phyloP scores from a whole-genome alignment of 176 grass and related monocot species.

The Lolium multiflorum region DNA sequence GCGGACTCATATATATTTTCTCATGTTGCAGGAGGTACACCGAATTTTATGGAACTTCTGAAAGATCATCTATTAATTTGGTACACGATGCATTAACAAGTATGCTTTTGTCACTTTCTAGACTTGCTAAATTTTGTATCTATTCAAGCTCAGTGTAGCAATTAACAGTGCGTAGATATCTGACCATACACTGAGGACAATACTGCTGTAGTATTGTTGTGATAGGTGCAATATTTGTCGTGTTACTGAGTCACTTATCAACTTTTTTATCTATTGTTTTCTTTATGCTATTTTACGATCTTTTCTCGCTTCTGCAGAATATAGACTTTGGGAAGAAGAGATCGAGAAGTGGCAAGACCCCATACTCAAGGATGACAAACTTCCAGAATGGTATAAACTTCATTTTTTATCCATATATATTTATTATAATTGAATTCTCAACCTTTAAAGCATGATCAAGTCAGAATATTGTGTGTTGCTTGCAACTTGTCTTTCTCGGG shows the following conservation, averaged over 20 bases:
- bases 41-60: constrained; percentile 95
- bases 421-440: not conserved
- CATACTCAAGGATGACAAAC: constrained; percentile 75
- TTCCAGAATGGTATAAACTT: constrained; percentile 84
- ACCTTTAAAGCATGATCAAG: constrained; percentile 9
- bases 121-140: constrained; percentile 21
- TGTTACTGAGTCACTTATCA: not conserved
- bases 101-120: constrained; percentile 54
- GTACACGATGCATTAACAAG: constrained; percentile 97
- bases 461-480: no score
- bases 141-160: constrained; percentile 7
- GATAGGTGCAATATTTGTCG: constrained; percentile 4
- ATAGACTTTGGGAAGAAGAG: constrained; percentile 96
- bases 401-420: constrained; percentile 7
- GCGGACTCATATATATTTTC: constrained; percentile 31
- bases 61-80: constrained; percentile 82
- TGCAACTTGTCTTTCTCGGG: not conserved
- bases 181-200: not conserved
- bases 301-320: constrained; percentile 59
- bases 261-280: not conserved
- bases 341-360: constrained; percentile 99
- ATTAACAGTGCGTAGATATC: constrained; percentile 11
- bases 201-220: not conserved
- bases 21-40: constrained; percentile 88
- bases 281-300: constrained; percentile 19